Evolutionary conservation across 129 eudicot species (phyloP).

Genomic region (Flaveria bidentis): DNA sequence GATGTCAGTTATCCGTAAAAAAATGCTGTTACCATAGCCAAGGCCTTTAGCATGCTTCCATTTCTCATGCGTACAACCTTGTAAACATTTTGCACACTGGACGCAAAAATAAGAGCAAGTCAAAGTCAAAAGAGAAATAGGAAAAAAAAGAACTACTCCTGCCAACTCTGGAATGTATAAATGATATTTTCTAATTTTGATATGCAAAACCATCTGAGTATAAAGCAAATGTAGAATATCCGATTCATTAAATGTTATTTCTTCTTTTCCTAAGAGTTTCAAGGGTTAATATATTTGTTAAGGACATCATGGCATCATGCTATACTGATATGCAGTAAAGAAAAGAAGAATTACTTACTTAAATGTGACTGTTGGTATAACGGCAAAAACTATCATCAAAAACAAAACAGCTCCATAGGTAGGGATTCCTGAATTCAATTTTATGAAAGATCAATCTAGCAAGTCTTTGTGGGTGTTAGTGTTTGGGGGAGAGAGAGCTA

Average conservation of each 20-base stretch:
- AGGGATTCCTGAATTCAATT: constrained; percentile 60
- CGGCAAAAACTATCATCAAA: constrained; percentile 71
- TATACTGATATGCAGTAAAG: background rate
- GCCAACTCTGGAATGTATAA: constrained; percentile 14
- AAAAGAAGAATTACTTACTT: constrained; percentile 58
- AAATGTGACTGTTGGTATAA: constrained; percentile 78
- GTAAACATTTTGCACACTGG: constrained; percentile 75
- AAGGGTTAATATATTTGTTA: background rate
- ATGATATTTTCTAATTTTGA: background rate
- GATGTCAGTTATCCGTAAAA: background rate
- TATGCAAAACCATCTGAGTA: constrained; percentile 1
- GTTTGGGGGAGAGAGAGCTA: background rate
- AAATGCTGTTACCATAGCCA: constrained; percentile 79
- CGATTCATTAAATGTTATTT: background rate
- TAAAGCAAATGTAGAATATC: background rate
- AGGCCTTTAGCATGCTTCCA: constrained; percentile 90
- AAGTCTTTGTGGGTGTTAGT: constrained; percentile 4
- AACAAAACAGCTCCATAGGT: constrained; percentile 59
- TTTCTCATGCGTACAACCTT: constrained; percentile 73
- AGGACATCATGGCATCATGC: constrained; percentile 14
- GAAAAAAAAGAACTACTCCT: background rate
- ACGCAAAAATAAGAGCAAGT: constrained; percentile 4
- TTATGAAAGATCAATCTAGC: constrained; percentile 15
- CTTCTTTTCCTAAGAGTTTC: constrained; percentile 14
- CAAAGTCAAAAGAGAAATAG: background rate